Conservation (phyloP, 495 filamentous ascomycete genomes). For the Lophiotrema nucula region DNA sequence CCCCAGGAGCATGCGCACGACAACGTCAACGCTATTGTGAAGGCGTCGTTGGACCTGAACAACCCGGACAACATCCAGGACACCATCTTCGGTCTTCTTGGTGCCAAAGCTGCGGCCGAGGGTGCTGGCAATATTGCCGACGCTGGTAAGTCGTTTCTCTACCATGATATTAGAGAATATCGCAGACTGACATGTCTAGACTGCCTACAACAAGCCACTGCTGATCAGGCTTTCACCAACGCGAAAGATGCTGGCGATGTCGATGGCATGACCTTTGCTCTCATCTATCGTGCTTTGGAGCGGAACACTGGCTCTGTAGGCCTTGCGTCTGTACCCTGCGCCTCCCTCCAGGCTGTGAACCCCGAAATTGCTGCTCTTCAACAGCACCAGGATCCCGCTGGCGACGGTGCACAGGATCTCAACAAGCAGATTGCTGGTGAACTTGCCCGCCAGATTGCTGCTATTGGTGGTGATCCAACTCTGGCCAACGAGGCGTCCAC, state of each 20-base stretch:
- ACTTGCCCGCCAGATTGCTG: constrained; percentile 54
- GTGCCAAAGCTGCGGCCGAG: constrained; percentile 54
- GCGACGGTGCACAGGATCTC: constrained; percentile 47
- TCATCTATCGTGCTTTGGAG: constrained; percentile 63
- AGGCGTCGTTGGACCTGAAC: constrained; percentile 51
- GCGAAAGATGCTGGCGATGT: constrained; percentile 61
- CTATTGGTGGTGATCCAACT: constrained; percentile 58
- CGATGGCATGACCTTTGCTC: constrained; percentile 54
- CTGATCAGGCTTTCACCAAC: constrained; percentile 70
- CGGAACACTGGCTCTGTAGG: constrained; percentile 62
- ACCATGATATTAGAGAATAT: no score
- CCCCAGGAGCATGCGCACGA: constrained; percentile 65
- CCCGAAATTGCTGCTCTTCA: constrained; percentile 33
- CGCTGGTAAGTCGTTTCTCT: constrained; percentile 22
- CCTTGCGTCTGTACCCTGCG: constrained; percentile 52
- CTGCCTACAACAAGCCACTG: constrained; percentile 65
- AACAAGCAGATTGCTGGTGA: constrained; percentile 58
- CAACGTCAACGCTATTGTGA: constrained; percentile 49
- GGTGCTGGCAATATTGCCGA: constrained; percentile 59
- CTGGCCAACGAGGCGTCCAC: constrained; percentile 57
- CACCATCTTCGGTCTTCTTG: constrained; percentile 63
- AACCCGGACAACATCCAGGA: constrained; percentile 61
- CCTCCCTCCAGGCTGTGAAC: constrained; percentile 43
- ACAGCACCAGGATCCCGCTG: constrained; percentile 53
- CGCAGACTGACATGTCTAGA: constrained; percentile 45